A percentile compares a stretch with the other conserved stretches of the same genome.
phyloP scores from a whole-genome alignment of 148 eudicot genomes.

The Fallopia convolvulus region DNA sequence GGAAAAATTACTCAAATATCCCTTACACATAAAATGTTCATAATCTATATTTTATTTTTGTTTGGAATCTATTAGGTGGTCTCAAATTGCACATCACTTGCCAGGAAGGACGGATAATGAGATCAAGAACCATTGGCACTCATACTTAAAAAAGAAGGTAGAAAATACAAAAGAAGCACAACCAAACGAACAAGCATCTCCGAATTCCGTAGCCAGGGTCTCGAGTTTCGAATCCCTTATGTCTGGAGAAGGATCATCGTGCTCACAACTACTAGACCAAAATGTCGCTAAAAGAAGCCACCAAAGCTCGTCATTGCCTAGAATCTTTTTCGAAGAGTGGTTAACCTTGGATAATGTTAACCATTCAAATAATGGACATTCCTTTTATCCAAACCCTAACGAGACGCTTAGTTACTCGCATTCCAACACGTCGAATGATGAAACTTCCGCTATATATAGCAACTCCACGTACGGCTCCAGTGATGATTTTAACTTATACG shows the following conservation, averaged over 20 bases:
- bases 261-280: not conserved
- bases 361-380: not conserved
- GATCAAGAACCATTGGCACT: conserved; percentile 79
- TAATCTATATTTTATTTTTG: not conserved
- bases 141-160: conserved; percentile 50
- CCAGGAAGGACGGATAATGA: conserved; percentile 87
- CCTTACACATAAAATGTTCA: not conserved
- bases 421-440: not conserved
- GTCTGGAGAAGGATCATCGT: conserved; percentile 10
- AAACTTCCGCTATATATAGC: not conserved
- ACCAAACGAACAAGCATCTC: not conserved
- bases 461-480: not conserved
- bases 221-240: conserved; percentile 19
- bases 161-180: not conserved
- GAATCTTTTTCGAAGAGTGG: conserved; percentile 36
- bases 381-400: not conserved
- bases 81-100: conserved; percentile 62
- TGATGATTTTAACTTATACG: not conserved
- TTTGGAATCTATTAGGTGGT: conserved; percentile 42
- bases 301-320: conserved; percentile 21
- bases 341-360: conserved; percentile 18
- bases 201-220: not conserved
- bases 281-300: not conserved
- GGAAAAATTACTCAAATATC: not conserved
- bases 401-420: not conserved